Conservation (phyloP, 257 asterid species). For the Haberlea rhodopensis region DNA sequence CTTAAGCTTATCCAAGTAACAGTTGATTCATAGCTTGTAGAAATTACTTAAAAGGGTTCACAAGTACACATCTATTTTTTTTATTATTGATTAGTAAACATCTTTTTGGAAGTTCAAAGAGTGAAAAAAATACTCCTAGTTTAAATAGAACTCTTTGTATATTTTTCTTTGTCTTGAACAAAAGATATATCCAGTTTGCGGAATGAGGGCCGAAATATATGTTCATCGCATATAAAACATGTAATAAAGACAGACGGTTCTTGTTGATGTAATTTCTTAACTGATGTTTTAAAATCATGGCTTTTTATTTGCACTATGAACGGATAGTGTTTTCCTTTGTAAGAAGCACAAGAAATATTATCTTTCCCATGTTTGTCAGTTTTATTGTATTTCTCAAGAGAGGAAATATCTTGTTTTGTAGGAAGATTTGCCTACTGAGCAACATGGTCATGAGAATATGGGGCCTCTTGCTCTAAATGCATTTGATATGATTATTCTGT, state of each 20-base stretch:
- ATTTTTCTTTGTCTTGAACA: background rate
- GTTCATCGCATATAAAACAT: background rate
- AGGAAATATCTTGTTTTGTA: slow-evolving; percentile 33
- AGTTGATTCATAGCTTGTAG: background rate
- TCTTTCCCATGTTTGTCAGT: background rate
- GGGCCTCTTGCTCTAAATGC: too few relatives aligned
- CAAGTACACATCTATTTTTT: slow-evolving; percentile 8
- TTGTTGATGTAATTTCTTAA: background rate
- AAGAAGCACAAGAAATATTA: slow-evolving; percentile 11
- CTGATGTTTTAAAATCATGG: background rate
- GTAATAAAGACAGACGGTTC: background rate
- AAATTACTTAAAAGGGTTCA: slow-evolving; percentile 5
- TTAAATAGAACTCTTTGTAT: too few relatives aligned
- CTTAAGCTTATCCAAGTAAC: background rate
- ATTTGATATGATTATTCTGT: too few relatives aligned
- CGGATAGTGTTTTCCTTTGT: background rate
- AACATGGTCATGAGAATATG: too few relatives aligned
- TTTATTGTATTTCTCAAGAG: slow-evolving; percentile 14
- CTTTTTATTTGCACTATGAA: slow-evolving; percentile 6
- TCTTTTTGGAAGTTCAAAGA: too few relatives aligned
- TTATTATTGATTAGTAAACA: background rate
- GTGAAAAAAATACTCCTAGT: too few relatives aligned
- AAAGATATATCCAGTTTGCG: background rate
- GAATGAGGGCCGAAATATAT: slow-evolving; percentile 2
- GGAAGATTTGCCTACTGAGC: slow-evolving; percentile 61